Base-by-base conservation (phyloP, 345 rosid species). In the Dovyalis caffra region DNA sequence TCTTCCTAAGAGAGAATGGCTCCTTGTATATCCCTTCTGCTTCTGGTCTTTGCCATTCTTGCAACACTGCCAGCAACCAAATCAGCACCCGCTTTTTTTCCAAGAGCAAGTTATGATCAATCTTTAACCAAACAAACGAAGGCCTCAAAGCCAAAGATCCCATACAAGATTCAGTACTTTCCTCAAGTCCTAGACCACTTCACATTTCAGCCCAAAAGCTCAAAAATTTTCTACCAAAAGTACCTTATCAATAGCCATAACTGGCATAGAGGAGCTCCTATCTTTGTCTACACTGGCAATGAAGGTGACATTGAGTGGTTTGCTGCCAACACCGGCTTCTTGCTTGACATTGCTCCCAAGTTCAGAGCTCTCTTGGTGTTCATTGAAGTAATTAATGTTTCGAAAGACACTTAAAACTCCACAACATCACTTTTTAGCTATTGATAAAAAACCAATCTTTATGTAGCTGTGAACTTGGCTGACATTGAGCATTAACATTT, bases 231-330 rank as follows among this genome's bases (percentile, higher is more conserved):
- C 80, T 75, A 85, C 79, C 95, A 92, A 33, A 92, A 88, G 90
- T 92, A 92, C 74, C 89, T 92, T 64, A 81, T 87, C 79, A 90
- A 88, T 81, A 35, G 64, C 68, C 70, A 72, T 25, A 82, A 80
- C 75, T 90, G 93, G 92, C 85, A 74, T 29, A 85, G 35, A 78
- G 93, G 83, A 53, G 88, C 83, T 14, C 94, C 94, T 2, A 84
- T 88, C 80, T 90, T 90, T 25, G 96, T 88, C 56, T 92, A 90
- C 84, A 88, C 92, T 11, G 96, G 92, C 12, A 90, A 90, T 77
- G 97, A 92, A 86, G 97, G 92, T 64, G 84, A 88, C 79, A 88
- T 92, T 45, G 97, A 90, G 37, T 92, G 96, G 92, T 89, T 89
- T 85, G 92, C 94, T 73, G 78, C 88, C 56, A 92, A 92, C 77